Conservation (phyloP, 2,329 filamentous ascomycete genomes). For the Curvularia sp. region DNA sequence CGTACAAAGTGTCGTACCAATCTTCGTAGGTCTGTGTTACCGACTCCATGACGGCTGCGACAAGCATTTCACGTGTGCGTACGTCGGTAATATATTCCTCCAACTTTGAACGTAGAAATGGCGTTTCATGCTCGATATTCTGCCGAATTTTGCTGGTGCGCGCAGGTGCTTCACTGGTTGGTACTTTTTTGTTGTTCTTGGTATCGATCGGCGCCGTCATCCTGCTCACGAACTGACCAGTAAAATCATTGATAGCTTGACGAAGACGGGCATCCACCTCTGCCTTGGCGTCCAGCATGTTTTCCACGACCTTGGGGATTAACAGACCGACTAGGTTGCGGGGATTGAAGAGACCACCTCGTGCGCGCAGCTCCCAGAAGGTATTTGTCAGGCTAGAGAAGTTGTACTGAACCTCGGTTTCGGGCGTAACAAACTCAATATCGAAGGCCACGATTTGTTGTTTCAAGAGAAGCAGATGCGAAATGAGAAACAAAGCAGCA, state of each 20-base stretch:
- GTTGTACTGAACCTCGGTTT: conserved; percentile 66
- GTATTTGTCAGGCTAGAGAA: conserved; percentile 71
- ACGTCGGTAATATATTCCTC: conserved; percentile 69
- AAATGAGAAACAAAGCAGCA: conserved; percentile 89
- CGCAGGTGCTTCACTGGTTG: conserved; percentile 36
- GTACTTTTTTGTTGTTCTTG: conserved; percentile 36
- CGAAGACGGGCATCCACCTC: conserved; percentile 70
- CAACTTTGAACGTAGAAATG: conserved; percentile 62
- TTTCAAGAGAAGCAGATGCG: conserved; percentile 92
- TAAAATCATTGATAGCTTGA: conserved; percentile 71
- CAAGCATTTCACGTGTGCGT: conserved; percentile 70
- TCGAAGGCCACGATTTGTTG: conserved; percentile 96
- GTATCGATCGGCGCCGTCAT: conserved; percentile 61
- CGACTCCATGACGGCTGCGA: conserved; percentile 70
- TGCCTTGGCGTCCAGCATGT: conserved; percentile 75
- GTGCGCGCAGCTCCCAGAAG: conserved; percentile 71
- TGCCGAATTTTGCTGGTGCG: conserved; percentile 58
- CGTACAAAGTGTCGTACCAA: conserved; percentile 65
- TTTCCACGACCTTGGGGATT: conserved; percentile 71
- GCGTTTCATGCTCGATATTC: conserved; percentile 65
- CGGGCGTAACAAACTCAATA: conserved; percentile 76
- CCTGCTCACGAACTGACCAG: conserved; percentile 62
- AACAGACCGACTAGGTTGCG: conserved; percentile 67
- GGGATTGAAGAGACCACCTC: conserved; percentile 71
- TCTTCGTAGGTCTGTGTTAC: conserved; percentile 69